Base-by-base conservation (phyloP, 2,329 filamentous ascomycete species). In the Xylariales sp. region DNA sequence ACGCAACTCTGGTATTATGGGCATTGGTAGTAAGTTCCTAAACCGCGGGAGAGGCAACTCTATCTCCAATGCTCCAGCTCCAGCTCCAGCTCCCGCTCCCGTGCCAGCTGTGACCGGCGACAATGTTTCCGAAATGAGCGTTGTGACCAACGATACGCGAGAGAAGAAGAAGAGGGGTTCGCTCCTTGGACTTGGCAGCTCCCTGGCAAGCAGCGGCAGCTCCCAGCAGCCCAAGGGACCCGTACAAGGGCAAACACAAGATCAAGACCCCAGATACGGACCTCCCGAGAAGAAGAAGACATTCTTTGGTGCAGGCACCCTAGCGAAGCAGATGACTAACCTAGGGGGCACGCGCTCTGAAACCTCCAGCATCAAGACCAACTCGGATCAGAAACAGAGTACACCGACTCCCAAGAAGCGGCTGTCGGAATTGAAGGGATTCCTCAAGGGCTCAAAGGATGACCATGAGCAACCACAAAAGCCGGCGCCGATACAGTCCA, bases 1-100 rank as follows among this genome's bases (percentile, higher is more conserved):
- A 39, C 62, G 59, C 19, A 65, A 61, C 40, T 70, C 64, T 10
- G 66, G 58, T 15, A 54, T 77, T n/a, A 70, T 78, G 44, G 70
- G 73, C 13, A 59, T 75, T 36, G 67, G 71, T 4, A 66, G 63
- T 37, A 65, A 65, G 38, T 57, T 74, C 29, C 52, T 55, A 13
- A 33, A 34, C 5, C 52, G 51, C 6, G 56, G 54, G 6, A 46
- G 45, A 6, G 59, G 65, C 23, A 59, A 65, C 24, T 54, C 57
- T 19, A 47, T 54, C 31, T 43, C 50, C 4, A 44, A 42, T 14
- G 37, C 43, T 5, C 41, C 44, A 13, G 49, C 31, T 3, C n/a
- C n/a, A n/a, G n/a, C n/a, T n/a, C n/a, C n/a, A n/a, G n/a, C n/a
- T n/a, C n/a, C n/a, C n/a, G 33, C 31, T 12, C 44, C 46, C 34